Evolutionary conservation across 768 basidiomycete species (phyloP).

Genomic region (Boletales sp.): DNA sequence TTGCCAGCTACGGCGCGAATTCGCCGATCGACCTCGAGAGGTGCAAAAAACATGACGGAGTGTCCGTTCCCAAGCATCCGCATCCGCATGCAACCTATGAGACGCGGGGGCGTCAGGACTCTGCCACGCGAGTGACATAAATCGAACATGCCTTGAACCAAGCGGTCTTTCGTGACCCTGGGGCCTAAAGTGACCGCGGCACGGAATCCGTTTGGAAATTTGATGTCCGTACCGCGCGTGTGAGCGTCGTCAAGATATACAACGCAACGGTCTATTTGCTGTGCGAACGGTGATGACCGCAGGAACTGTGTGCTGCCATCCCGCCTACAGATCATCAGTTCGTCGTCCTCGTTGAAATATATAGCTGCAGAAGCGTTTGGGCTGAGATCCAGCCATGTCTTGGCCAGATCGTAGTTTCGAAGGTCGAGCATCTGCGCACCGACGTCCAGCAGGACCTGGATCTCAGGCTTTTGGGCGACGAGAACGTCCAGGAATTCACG

Average conservation of each 20-base stretch:
- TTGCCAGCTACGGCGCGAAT: conserved; percentile 10
- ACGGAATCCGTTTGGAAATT: neutral
- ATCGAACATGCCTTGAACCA: neutral
- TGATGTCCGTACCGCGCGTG: neutral
- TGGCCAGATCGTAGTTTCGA: too few species aligned
- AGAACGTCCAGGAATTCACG: too few species aligned
- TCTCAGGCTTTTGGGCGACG: too few species aligned
- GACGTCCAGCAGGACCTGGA: too few species aligned
- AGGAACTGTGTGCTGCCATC: neutral
- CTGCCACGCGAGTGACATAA: too few species aligned
- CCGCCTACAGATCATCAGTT: neutral
- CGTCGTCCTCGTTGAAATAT: too few species aligned
- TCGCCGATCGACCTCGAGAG: neutral
- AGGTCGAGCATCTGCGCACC: too few species aligned
- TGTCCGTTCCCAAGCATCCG: neutral
- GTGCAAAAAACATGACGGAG: neutral
- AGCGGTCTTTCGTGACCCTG: neutral
- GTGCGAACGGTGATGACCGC: neutral
- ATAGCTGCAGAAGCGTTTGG: too few species aligned
- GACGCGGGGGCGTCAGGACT: too few species aligned
- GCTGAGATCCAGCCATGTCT: too few species aligned
- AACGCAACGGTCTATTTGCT: neutral
- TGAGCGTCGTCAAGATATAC: neutral
- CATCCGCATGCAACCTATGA: neutral
- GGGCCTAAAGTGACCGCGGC: neutral